Base-by-base conservation (phyloP, 805 yeast genomes). In the Wickerhamomyces bisporus region DNA sequence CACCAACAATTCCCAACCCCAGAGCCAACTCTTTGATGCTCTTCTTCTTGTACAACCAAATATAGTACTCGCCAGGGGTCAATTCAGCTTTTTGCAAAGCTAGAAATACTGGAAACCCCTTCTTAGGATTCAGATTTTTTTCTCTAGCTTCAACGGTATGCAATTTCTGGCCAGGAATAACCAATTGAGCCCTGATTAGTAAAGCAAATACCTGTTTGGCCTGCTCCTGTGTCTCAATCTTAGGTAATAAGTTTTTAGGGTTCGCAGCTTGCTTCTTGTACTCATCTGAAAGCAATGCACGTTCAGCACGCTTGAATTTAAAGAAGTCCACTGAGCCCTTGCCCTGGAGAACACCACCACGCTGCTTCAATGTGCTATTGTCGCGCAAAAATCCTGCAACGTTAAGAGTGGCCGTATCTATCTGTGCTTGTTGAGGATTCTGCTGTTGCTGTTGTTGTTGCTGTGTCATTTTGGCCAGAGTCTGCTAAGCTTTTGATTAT, bases 11-110 rank as follows among this genome's bases (percentile, higher is more conserved):
- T 26, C 65, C 70, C 10, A 60, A 36, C 12, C 63, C 66, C 32
- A 55, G 55, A 35, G 62, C 42, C 26, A 65, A 55, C 29, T 70
- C 74, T 28, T 67, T 71, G 26, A 76, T 43, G 19, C 75, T 66
- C 42, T 84, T 75, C 35, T 88, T 81, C 41, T 75, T 76, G 64
- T 79, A 88, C 38, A 77, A 69, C 98, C 98, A 93, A 32, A 79
- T 78, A 55, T 77, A 86, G 62, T 93, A 93, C 41, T 75, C 77
- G 55, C 82, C 79, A 2, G 81, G 77, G 30, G 64, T 61, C 44
- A 84, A 61, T 3, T 70, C 70, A 1, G 89, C 89, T 50, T 76
- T 77, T 24, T 68, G 71, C 5, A 70, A 57, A 13, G 75, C 65
- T 34, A 69, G 65, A 42, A 84, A 64, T 10, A 77, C 74, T n/a